phyloP scores from a whole-genome alignment of 2,329 filamentous ascomycete genomes.

The Sphaerostilbella broomeana region DNA sequence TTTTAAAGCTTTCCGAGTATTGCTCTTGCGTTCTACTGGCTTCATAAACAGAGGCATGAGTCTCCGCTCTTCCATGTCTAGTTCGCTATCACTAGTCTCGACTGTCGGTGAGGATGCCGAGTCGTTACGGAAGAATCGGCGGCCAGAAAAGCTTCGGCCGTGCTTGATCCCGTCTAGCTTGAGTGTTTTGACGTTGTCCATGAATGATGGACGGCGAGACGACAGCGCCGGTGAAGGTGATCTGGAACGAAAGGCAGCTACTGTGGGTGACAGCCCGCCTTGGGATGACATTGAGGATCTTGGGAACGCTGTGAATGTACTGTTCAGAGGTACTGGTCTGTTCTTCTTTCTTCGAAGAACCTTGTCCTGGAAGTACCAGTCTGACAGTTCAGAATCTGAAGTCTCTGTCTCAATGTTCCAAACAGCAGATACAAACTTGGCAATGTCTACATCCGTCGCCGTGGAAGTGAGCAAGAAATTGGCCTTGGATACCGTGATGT shows the following conservation, averaged over 20 bases:
- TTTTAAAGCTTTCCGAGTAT: constrained; percentile 47
- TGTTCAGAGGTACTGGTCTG: constrained; percentile 24
- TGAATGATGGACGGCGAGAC: constrained; percentile 12
- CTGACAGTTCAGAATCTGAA: constrained; percentile 38
- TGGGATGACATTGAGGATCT: constrained; percentile 17
- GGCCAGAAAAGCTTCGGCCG: constrained; percentile 24
- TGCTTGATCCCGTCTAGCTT: constrained; percentile 25
- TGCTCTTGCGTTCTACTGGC: constrained; percentile 30
- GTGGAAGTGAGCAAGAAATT: constrained; percentile 52
- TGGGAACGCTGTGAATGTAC: constrained; percentile 27
- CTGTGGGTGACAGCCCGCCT: constrained; percentile 18
- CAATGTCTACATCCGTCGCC: constrained; percentile 48
- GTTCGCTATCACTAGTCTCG: constrained; percentile 36
- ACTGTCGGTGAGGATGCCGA: constrained; percentile 28
- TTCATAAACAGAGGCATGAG: constrained; percentile 46
- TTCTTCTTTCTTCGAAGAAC: constrained; percentile 16
- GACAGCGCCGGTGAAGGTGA: constrained; percentile 9
- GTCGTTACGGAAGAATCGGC: constrained; percentile 18
- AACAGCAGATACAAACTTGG: constrained; percentile 47
- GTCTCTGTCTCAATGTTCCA: constrained; percentile 34
- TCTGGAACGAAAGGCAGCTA: constrained; percentile 1
- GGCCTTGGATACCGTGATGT: constrained; percentile 40
- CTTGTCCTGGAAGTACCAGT: constrained; percentile 22
- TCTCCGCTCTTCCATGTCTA: constrained; percentile 43
- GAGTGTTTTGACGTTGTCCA: constrained; percentile 21